Percentiles rank a stretch among this genome's conserved stretches.
Conservation (phyloP, 1,284 basidiomycete genomes). For the Trametes hirsuta region DNA sequence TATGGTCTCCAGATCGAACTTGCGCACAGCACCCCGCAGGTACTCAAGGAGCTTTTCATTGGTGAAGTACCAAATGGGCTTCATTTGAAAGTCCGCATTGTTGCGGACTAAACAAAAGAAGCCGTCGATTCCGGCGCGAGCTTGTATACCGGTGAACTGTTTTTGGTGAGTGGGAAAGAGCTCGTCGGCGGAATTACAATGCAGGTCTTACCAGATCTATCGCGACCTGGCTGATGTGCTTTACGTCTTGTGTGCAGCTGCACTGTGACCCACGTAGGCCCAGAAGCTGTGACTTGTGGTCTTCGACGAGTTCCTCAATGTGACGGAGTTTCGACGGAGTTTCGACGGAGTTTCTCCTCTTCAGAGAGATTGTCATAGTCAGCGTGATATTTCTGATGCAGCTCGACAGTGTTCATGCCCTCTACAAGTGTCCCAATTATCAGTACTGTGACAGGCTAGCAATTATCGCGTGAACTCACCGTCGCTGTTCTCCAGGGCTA, state of each 20-base stretch:
- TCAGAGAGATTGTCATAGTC: too few relatives aligned
- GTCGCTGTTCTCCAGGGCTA: slow-evolving; percentile 2
- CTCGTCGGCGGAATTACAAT: not conserved
- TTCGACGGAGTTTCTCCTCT: too few relatives aligned
- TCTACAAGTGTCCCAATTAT: not conserved
- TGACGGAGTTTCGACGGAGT: too few relatives aligned
- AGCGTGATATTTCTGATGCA: too few relatives aligned
- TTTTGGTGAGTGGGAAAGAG: too few relatives aligned
- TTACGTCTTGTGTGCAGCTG: too few relatives aligned
- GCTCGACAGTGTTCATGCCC: slow-evolving; percentile 1
- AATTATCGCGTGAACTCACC: too few relatives aligned
- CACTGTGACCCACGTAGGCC: too few relatives aligned
- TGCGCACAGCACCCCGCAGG: not conserved
- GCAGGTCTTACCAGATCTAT: slow-evolving; percentile 2
- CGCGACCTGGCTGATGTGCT: too few relatives aligned
- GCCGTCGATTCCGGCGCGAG: slow-evolving; percentile 2
- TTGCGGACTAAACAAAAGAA: slow-evolving; percentile 12
- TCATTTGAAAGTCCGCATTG: slow-evolving; percentile 1
- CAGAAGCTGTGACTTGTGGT: too few relatives aligned
- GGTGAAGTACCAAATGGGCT: slow-evolving; percentile 6
- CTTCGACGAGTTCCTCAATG: too few relatives aligned
- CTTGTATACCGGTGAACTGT: not conserved
- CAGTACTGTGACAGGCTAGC: too few relatives aligned
- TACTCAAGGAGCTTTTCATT: not conserved
- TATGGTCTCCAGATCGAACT: slow-evolving; percentile 4